phyloP scores from a whole-genome alignment of 2,329 filamentous ascomycete genomes.

The Amauroascus verrucosus region DNA sequence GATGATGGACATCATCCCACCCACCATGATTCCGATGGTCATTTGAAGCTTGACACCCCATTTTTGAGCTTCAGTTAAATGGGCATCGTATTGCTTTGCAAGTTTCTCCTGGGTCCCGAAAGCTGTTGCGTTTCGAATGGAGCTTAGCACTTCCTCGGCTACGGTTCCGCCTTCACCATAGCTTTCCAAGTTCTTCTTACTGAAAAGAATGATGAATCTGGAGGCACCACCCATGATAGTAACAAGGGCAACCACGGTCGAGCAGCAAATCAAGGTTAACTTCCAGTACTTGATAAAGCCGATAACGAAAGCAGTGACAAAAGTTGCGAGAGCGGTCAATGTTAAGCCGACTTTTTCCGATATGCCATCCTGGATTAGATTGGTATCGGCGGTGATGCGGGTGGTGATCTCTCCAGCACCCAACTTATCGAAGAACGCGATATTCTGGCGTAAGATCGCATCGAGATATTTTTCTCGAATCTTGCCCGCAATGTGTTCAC shows the following conservation, averaged over 20 bases:
- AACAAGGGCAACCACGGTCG: conserved; percentile 70
- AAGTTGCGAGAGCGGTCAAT: conserved; percentile 65
- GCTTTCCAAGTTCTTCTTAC: conserved; percentile 63
- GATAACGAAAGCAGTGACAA: conserved; percentile 80
- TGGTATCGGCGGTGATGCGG: conserved; percentile 87
- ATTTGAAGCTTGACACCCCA: conserved; percentile 69
- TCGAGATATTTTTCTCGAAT: conserved; percentile 74
- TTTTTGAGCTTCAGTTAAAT: conserved; percentile 61
- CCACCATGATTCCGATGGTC: conserved; percentile 66
- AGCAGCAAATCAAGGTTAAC: conserved; percentile 74
- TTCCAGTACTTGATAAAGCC: conserved; percentile 90
- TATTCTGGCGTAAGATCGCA: conserved; percentile 77
- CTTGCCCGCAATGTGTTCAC: conserved; percentile 67
- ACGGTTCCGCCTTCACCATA: conserved; percentile 80
- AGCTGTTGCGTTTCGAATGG: conserved; percentile 80
- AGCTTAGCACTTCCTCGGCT: conserved; percentile 89
- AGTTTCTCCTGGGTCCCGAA: conserved; percentile 90
- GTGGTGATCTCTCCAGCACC: conserved; percentile 90
- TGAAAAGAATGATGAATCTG: conserved; percentile 66
- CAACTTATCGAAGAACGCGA: conserved; percentile 85
- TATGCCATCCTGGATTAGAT: conserved; percentile 85
- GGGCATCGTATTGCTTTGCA: conserved; percentile 71
- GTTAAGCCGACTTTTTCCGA: conserved; percentile 80
- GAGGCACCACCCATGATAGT: conserved; percentile 65
- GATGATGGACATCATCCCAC: conserved; percentile 69